Evolutionary conservation across 345 rosid species (phyloP).

Genomic region (Hypericum androsaemum): DNA sequence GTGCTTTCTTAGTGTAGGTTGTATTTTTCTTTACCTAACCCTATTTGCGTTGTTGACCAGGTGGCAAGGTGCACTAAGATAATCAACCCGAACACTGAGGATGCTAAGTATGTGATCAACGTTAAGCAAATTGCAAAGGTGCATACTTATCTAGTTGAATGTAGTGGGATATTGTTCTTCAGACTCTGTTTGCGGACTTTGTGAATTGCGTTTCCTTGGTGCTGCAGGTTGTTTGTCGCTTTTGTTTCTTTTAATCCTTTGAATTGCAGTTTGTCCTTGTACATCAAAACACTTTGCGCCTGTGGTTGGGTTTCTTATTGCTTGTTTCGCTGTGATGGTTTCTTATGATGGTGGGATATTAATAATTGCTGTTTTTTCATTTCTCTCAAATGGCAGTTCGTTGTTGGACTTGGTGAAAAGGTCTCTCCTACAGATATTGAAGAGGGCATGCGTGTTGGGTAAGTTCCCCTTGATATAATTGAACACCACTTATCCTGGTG

Average conservation of each 20-base stretch:
- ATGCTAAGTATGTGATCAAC: constrained; percentile 89
- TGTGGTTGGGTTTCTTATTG: no score
- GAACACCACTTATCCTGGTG: no score
- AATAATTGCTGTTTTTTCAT: background rate
- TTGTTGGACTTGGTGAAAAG: constrained; percentile 96
- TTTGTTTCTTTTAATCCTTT: no score
- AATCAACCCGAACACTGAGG: constrained; percentile 88
- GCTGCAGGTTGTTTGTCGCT: no score
- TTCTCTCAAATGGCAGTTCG: constrained; percentile 44
- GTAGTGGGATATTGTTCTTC: background rate
- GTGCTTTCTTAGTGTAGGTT: background rate
- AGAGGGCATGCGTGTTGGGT: constrained; percentile 99
- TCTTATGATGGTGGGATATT: no score
- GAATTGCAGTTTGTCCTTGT: no score
- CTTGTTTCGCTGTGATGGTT: no score
- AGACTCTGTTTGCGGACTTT: background rate
- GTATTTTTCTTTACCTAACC: background rate
- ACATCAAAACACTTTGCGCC: no score
- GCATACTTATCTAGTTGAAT: background rate
- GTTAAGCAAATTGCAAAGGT: constrained; percentile 98
- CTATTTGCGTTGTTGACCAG: constrained; percentile 17
- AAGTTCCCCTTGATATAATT: constrained; percentile 14
- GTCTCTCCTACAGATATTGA: constrained; percentile 95
- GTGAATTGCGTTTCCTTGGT: background rate
- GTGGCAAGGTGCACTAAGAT: constrained; percentile 98